Base-by-base conservation (phyloP, 2,329 filamentous ascomycete species). In the Blastomyces gilchristii region DNA sequence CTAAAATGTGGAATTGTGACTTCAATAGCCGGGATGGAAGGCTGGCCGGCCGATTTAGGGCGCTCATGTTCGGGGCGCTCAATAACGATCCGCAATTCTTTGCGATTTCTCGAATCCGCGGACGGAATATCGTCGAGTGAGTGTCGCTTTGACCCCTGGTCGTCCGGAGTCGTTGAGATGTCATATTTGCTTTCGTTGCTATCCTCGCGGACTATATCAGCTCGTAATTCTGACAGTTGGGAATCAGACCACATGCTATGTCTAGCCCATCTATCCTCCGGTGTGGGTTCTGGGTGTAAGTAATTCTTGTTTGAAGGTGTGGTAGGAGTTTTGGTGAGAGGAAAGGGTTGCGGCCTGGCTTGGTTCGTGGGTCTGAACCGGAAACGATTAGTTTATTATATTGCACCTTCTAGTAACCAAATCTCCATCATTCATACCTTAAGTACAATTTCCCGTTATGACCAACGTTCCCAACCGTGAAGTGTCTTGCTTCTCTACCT, bases 401-500 rank as follows among this genome's bases (percentile, higher is more conserved):
- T 34, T 52, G 43, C 25, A 34, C 3, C 57, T 65, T 62, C 62
- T 61, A 22, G n/a, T 22, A 61, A 65, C 66, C 63, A 62, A 61
- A 65, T 66, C 18, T 22, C n/a, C 25, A 58, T 45, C 83, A 71
- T 85, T 45, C 83, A 71, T 85, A 92, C 88, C 88, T 89, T 68
- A 93, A 74, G 75, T 91, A 93, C 74, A 93, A 90, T 72, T 87
- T 86, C 49, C 89, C 89, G 75, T 91, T 91, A 72, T 91, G 89
- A 31, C 89, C 89, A 64, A 93, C 89, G 74, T 91, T 92, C 60
- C 87, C 85, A 62, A 93, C 89, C 1, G 88, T 86, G 72, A 93
- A 92, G 70, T 90, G 86, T 62, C 87, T 83, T 58, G 85, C 87
- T 72, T 87, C 85, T 64, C 86, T 82, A 43, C 83, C 82, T 62